phyloP scores from a whole-genome alignment of 331 rosid genomes.

The Stylosanthes scabra region DNA sequence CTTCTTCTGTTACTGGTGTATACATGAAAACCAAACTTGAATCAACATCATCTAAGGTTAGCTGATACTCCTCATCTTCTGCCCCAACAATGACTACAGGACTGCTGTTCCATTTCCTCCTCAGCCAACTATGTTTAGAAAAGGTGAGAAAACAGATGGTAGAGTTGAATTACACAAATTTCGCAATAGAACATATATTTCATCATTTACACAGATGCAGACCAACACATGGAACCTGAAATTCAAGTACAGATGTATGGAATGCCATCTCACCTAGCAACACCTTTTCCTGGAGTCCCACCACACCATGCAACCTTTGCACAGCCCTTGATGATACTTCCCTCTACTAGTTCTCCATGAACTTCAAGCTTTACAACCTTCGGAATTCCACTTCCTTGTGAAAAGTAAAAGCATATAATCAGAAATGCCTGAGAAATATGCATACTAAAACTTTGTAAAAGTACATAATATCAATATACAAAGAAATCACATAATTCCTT shows the following conservation, averaged over 20 bases:
- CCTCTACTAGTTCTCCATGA: slow-evolving; percentile 85
- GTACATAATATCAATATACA: slow-evolving; percentile 3
- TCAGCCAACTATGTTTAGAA: slow-evolving; percentile 77
- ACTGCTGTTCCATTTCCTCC: slow-evolving; percentile 97
- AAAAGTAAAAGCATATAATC: slow-evolving; percentile 25
- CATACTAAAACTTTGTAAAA: slow-evolving; percentile 23
- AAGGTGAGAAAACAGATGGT: slow-evolving; percentile 32
- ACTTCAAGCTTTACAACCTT: slow-evolving; percentile 88
- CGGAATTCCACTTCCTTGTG: slow-evolving; percentile 84
- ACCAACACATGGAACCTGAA: background rate
- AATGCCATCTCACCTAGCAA: slow-evolving; percentile 77
- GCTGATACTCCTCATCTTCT: slow-evolving; percentile 84
- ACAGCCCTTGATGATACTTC: slow-evolving; percentile 73
- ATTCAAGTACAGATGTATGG: background rate
- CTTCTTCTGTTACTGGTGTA: slow-evolving; percentile 94
- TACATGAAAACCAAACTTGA: slow-evolving; percentile 98
- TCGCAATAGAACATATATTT: slow-evolving; percentile 16
- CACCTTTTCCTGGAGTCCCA: slow-evolving; percentile 95
- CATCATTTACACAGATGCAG: background rate
- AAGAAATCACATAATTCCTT: background rate
- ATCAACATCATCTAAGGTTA: slow-evolving; percentile 84
- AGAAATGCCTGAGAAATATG: slow-evolving; percentile 24
- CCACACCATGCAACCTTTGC: slow-evolving; percentile 98
- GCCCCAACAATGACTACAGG: slow-evolving; percentile 95
- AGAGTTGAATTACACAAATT: slow-evolving; percentile 28